Conservation (phyloP, 2,329 filamentous ascomycete species). For the Cladobotryum protrusum region DNA sequence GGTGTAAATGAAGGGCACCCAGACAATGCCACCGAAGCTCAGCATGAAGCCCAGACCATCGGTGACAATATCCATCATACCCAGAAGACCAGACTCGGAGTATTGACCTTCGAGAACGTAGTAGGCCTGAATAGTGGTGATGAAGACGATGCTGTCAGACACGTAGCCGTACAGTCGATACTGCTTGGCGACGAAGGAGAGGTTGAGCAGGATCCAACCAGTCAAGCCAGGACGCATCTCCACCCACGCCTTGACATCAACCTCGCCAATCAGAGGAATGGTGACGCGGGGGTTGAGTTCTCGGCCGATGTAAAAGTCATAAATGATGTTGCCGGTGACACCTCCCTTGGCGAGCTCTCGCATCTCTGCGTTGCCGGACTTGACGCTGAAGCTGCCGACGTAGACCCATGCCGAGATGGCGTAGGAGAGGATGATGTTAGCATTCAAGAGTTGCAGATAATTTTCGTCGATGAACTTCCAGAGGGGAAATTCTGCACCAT, state of each 20-base stretch:
- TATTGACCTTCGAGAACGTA: constrained; percentile 79
- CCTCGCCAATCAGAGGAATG: constrained; percentile 69
- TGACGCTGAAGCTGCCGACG: constrained; percentile 68
- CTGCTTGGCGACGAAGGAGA: constrained; percentile 77
- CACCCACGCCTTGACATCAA: constrained; percentile 83
- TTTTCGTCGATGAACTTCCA: constrained; percentile 91
- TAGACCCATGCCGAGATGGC: constrained; percentile 70
- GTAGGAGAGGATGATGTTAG: constrained; percentile 70
- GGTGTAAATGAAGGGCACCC: constrained; percentile 84
- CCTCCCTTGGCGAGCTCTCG: constrained; percentile 77
- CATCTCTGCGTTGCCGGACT: constrained; percentile 58
- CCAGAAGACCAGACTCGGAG: constrained; percentile 78
- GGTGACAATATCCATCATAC: constrained; percentile 84
- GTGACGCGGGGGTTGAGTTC: constrained; percentile 82
- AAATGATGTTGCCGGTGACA: constrained; percentile 72
- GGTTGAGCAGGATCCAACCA: constrained; percentile 76
- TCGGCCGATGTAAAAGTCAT: constrained; percentile 95
- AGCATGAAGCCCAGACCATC: constrained; percentile 95
- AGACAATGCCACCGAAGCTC: constrained; percentile 79
- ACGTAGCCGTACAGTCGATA: constrained; percentile 74
- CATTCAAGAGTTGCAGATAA: constrained; percentile 74
- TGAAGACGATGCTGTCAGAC: constrained; percentile 75
- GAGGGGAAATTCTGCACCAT: constrained; percentile 72
- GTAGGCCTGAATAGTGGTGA: constrained; percentile 66
- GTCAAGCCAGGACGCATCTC: constrained; percentile 83